Conservation (phyloP, 371 early-diverging fungal species). For the Encephalitozoon intestinalis region DNA sequence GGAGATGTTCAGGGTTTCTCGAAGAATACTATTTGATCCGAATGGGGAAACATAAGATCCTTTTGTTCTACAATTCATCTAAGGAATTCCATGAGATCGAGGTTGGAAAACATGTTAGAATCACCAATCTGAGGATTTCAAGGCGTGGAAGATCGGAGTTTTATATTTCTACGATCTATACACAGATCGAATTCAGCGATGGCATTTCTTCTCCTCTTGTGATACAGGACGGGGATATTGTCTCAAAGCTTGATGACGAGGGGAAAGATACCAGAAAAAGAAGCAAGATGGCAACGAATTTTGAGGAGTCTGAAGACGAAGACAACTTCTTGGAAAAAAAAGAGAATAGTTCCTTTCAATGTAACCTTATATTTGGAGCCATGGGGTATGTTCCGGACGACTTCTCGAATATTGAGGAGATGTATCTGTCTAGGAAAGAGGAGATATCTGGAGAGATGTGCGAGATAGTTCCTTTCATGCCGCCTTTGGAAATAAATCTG, state of each 20-base stretch:
- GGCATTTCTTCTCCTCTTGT: not conserved
- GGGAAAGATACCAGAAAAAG: not conserved
- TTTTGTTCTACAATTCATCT: constrained; percentile 49
- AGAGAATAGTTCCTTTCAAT: not conserved
- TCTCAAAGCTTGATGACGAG: not conserved
- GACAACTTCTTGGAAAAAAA: not conserved
- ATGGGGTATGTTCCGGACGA: constrained; percentile 48
- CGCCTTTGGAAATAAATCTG: constrained; percentile 9
- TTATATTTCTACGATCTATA: constrained; percentile 58
- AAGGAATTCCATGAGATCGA: constrained; percentile 39
- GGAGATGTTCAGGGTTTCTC: constrained; percentile 10
- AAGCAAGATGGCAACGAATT: not conserved
- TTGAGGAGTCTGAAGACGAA: not conserved
- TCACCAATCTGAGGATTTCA: constrained; percentile 45
- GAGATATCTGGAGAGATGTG: constrained; percentile 1
- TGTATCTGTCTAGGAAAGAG: not conserved
- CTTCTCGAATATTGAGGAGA: constrained; percentile 24
- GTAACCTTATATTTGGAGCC: constrained; percentile 18
- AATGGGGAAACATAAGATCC: constrained; percentile 34
- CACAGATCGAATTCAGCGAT: constrained; percentile 33
- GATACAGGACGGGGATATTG: too few species aligned
- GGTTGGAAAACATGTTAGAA: constrained; percentile 33
- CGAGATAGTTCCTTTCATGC: not conserved
- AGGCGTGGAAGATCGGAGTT: constrained; percentile 32
- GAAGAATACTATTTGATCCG: constrained; percentile 45